Evolutionary conservation across 768 basidiomycete genomes (phyloP), one percentile per base, ranked within the genome.

Genomic region (Podaxis pistillaris): DNA sequence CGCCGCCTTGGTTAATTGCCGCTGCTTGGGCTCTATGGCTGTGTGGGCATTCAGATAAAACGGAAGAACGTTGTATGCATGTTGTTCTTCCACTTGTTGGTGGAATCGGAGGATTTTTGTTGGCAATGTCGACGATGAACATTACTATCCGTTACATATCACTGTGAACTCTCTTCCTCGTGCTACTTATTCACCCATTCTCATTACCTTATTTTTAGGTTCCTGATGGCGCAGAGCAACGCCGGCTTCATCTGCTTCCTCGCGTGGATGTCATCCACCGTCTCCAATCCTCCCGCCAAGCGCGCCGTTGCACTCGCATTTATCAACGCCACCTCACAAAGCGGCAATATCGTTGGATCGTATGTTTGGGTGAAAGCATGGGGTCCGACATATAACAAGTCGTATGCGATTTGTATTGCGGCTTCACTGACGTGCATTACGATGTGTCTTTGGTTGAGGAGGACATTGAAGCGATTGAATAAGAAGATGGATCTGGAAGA

Each of bases 331-430:
- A 85, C 93, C 69, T 88, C 89, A 8, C 87, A 92, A 69, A 79
- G 92, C 2, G 94, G 94, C 0, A 96, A 96, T 75, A 81, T 96
- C 46, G 76, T 86, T 47, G 94, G 94, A 65, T 88, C 92, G 79
- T 95, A 89, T 68, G 75, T 85, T 24, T 93, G 89, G 87, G 89
- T 87, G 5, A 74, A 72, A 49, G 65, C 72, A 4, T 93, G 89
- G 89, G 90, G 88, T 3, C 89, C 87, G 11, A 81, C 82, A 0
- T 94, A 94, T 72, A 74, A 74, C 12, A 78, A 81, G 47, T 90
- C 90, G 1, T 95, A 87, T 74, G 83, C 80, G 24, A 89, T 95
- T 62, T 91, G 88, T 75, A 87, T 89, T 49, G 76, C 82, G 57
- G 80, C 82, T 63, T 85, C 77, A 65, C 79, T 78, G 4, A 58